These are phyloP conservation scores for Curvularia spicifera DNA, from an alignment of 2,329 filamentous ascomycete genomes.

Conservation along the genomic window DNA sequence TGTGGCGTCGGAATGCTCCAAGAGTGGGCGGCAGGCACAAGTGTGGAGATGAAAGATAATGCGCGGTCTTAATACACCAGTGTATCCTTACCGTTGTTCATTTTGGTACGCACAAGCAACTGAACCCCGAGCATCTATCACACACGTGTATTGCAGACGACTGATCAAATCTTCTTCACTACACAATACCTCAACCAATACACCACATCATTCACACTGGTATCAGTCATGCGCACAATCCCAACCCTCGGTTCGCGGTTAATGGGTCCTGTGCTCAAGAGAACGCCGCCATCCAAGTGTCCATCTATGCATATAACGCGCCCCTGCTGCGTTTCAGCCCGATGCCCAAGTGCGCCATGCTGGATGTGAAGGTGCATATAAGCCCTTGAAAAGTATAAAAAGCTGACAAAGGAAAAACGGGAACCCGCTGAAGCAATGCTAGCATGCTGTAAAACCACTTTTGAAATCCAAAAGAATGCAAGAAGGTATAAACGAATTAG, in stretches of 20 bases:
- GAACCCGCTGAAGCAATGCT: constrained; percentile 24
- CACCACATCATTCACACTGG: constrained; percentile 11
- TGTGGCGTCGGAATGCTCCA: not conserved
- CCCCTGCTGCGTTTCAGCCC: constrained; percentile 18
- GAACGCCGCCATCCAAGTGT: constrained; percentile 11
- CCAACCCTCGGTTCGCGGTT: constrained; percentile 7
- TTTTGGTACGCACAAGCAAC: not conserved
- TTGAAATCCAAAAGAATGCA: constrained; percentile 26
- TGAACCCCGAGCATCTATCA: not conserved
- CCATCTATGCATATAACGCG: constrained; percentile 18
- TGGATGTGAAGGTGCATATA: constrained; percentile 20
- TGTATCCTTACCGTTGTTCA: not conserved
- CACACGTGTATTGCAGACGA: not conserved
- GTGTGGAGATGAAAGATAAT: not conserved
- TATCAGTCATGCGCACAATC: constrained; percentile 13
- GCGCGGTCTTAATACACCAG: not conserved
- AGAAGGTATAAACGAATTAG: constrained; percentile 10
- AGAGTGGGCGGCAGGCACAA: not conserved
- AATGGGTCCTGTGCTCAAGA: constrained; percentile 8
- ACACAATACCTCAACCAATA: constrained; percentile 6
- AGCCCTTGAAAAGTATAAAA: constrained; percentile 15
- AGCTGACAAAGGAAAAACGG: constrained; percentile 16
- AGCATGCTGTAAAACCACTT: constrained; percentile 24
- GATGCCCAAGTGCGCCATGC: constrained; percentile 24
- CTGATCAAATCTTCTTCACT: constrained; percentile 6